A percentile compares a stretch with the other conserved stretches of the same genome.
Conservation (phyloP, 495 filamentous ascomycete species). For the Talaromyces proteolyticus region DNA sequence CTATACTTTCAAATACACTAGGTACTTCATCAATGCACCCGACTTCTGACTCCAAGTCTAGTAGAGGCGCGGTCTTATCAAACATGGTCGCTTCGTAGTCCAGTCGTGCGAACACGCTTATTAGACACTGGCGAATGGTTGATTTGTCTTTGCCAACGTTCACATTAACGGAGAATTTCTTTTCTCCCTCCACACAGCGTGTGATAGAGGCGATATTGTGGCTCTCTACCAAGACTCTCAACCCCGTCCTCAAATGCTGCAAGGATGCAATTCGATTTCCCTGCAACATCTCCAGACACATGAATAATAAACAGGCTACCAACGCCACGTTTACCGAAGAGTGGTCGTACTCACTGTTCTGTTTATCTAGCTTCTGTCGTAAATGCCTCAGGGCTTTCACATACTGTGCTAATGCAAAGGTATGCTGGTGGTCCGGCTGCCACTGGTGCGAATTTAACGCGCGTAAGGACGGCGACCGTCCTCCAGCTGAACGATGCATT, state of each 20-base stretch:
- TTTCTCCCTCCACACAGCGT: no score
- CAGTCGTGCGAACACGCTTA: neutral
- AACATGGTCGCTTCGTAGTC: conserved; percentile 5
- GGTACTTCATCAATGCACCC: neutral
- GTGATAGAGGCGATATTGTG: neutral
- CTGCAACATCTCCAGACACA: conserved; percentile 4
- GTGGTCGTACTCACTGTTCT: neutral
- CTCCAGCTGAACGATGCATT: neutral
- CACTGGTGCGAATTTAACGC: neutral
- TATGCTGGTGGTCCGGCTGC: neutral
- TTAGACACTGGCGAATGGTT: neutral
- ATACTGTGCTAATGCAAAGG: conserved; percentile 2
- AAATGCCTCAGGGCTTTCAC: neutral
- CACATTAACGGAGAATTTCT: no score
- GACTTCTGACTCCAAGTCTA: neutral
- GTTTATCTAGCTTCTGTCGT: neutral
- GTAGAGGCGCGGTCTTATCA: neutral
- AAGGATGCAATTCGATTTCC: neutral
- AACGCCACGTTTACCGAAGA: neutral
- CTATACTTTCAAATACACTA: neutral
- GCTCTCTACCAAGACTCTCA: neutral
- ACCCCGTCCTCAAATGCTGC: neutral
- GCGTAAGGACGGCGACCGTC: neutral
- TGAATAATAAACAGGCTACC: conserved; percentile 3
- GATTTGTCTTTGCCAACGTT: neutral